Evolutionary conservation across 495 filamentous ascomycete genomes (phyloP).

Genomic region (Aspergillus ellipticus): DNA sequence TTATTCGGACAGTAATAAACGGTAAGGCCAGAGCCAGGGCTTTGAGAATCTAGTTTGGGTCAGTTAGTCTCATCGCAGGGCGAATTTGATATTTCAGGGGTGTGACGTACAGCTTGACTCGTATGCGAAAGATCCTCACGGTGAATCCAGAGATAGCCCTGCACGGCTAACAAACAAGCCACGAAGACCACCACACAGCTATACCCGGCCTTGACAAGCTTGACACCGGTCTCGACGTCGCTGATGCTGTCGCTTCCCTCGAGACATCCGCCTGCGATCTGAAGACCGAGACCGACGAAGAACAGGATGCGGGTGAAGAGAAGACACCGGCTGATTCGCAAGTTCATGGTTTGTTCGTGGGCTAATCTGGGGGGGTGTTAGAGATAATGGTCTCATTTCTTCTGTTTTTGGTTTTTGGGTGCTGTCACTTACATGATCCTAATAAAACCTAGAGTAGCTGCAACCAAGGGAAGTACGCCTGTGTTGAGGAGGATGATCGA

Average conservation of each 20-base stretch:
- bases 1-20: conserved; percentile 28
- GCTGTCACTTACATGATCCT: conserved; percentile 23
- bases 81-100: too few relatives aligned
- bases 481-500: conserved; percentile 24
- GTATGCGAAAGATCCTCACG: conserved; percentile 7
- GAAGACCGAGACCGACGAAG: conserved; percentile 21
- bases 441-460: conserved; percentile 23
- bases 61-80: too few relatives aligned
- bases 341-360: conserved; percentile 7
- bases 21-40: conserved; percentile 22
- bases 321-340: conserved; percentile 10
- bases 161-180: conserved; percentile 18
- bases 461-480: conserved; percentile 26
- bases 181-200: conserved; percentile 23
- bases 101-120: conserved; percentile 12
- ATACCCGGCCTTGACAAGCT: conserved; percentile 27
- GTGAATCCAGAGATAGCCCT: conserved; percentile 23
- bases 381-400: too few relatives aligned
- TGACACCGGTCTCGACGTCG: conserved; percentile 12
- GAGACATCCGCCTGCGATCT: conserved; percentile 22
- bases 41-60: conserved; percentile 8
- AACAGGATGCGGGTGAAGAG: conserved; percentile 21
- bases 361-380: neutral
- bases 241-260: conserved; percentile 17
- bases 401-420: too few relatives aligned